Evolutionary conservation across 2,329 filamentous ascomycete genomes (phyloP).

Genomic region (Trichoderma atrobrunneum): DNA sequence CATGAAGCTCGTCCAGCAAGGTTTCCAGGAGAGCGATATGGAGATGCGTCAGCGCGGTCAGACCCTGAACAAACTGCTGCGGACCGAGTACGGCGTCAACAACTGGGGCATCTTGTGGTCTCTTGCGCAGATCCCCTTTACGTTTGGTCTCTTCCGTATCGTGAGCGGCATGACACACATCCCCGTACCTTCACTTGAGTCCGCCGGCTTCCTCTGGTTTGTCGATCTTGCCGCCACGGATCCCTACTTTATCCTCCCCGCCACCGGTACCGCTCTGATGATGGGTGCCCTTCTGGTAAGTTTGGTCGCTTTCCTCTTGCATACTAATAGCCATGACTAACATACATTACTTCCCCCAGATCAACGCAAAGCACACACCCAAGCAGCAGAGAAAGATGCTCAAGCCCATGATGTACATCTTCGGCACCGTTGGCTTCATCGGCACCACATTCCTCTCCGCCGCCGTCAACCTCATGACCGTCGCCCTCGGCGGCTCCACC

Average conservation of each 20-base stretch:
- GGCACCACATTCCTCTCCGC: conserved; percentile 48
- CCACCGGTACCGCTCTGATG: conserved; percentile 55
- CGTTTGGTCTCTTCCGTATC: conserved; percentile 77
- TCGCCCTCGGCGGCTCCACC: conserved; percentile 39
- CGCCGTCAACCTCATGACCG: conserved; percentile 48
- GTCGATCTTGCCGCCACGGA: conserved; percentile 72
- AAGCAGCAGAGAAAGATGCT: conserved; percentile 36
- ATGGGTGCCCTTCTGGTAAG: conserved; percentile 54
- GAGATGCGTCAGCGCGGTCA: conserved; percentile 37
- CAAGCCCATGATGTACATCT: conserved; percentile 43
- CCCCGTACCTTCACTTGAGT: conserved; percentile 75
- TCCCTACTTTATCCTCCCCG: conserved; percentile 73
- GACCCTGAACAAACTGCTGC: conserved; percentile 37
- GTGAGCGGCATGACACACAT: conserved; percentile 70
- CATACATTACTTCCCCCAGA: conserved; percentile 25
- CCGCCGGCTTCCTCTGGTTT: conserved; percentile 74
- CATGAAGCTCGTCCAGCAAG: conserved; percentile 50
- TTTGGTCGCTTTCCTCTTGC: not conserved
- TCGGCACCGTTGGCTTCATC: conserved; percentile 44
- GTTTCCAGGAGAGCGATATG: conserved; percentile 42
- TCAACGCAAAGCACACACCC: conserved; percentile 36
- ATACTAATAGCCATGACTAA: conserved; percentile 18
- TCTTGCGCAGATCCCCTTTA: conserved; percentile 59
- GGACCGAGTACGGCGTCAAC: conserved; percentile 36
- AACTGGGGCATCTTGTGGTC: conserved; percentile 38